A percentile compares a stretch with the other conserved stretches of the same genome.
Conservation (phyloP, 441 rosid species). For the Kokia cookei region DNA sequence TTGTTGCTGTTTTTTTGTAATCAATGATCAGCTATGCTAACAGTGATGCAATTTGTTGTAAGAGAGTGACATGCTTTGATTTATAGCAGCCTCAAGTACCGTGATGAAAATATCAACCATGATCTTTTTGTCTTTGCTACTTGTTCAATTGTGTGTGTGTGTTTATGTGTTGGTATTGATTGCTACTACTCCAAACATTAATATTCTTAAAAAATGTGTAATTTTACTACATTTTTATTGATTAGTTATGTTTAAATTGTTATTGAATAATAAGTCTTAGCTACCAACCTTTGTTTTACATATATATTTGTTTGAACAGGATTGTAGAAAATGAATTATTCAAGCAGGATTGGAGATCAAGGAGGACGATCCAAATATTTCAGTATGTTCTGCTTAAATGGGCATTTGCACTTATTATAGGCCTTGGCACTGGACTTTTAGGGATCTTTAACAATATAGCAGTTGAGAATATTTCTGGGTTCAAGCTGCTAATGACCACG, state of each 20-base stretch:
- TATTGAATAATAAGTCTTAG: neutral
- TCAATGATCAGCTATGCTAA: neutral
- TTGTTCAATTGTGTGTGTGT: neutral
- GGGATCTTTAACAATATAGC: conserved; percentile 76
- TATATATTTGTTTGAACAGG: conserved; percentile 31
- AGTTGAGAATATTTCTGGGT: conserved; percentile 85
- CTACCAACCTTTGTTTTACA: neutral
- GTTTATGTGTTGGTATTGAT: neutral
- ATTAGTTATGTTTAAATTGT: neutral
- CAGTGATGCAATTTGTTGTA: neutral
- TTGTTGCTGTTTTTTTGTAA: neutral
- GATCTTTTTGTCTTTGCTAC: neutral
- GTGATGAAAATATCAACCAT: neutral
- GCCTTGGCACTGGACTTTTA: conserved; percentile 64
- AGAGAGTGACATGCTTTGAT: neutral
- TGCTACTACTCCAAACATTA: neutral
- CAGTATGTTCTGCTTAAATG: conserved; percentile 84
- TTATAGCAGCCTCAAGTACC: neutral
- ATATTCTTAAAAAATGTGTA: no score
- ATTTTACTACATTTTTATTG: no score
- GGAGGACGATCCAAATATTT: conserved; percentile 70
- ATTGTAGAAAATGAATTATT: conserved; percentile 79
- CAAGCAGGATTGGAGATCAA: conserved; percentile 92
- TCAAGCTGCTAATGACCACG: conserved; percentile 64
- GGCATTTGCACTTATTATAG: conserved; percentile 84